phyloP scores from a whole-genome alignment of 805 yeast species.

The Yarrowia sp. region DNA sequence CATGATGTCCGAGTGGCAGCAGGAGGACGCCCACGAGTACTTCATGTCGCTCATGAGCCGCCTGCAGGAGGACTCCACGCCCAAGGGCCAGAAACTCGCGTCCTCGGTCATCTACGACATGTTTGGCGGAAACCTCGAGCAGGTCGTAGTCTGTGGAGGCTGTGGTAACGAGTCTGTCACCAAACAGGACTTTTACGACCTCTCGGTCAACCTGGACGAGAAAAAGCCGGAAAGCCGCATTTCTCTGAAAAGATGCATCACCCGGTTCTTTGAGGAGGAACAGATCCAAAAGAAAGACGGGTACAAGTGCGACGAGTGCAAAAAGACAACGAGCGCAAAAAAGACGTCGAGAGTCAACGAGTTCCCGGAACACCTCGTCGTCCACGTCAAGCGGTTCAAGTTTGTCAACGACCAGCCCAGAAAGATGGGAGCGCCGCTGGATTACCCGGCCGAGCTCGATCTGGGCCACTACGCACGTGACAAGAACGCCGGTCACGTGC shows the following conservation, averaged over 20 bases:
- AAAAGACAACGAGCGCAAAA: slow-evolving; percentile 74
- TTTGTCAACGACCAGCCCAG: slow-evolving; percentile 65
- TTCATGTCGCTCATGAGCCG: slow-evolving; percentile 89
- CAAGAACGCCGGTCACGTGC: slow-evolving; percentile 51
- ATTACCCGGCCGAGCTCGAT: slow-evolving; percentile 79
- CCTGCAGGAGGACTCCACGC: slow-evolving; percentile 90
- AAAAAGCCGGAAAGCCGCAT: slow-evolving; percentile 51
- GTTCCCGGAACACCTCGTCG: slow-evolving; percentile 86
- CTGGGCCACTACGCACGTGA: slow-evolving; percentile 60
- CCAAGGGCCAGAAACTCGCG: slow-evolving; percentile 83
- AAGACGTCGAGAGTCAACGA: slow-evolving; percentile 76
- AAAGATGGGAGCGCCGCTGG: slow-evolving; percentile 85
- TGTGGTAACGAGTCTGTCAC: slow-evolving; percentile 88
- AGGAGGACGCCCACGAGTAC: slow-evolving; percentile 97
- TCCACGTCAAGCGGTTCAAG: slow-evolving; percentile 90
- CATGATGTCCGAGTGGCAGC: slow-evolving; percentile 97
- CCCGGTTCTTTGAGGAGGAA: slow-evolving; percentile 67
- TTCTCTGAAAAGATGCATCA: slow-evolving; percentile 48
- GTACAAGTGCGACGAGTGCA: slow-evolving; percentile 88
- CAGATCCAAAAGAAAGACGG: slow-evolving; percentile 60
- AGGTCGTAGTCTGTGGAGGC: slow-evolving; percentile 79
- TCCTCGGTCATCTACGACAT: slow-evolving; percentile 87
- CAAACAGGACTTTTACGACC: slow-evolving; percentile 91
- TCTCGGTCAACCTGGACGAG: slow-evolving; percentile 72
- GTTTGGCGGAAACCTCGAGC: slow-evolving; percentile 89